A percentile compares a stretch with the other conserved stretches of the same genome.
phyloP scores from a whole-genome alignment of 2,329 filamentous ascomycete species.

The Colletotrichum australisinense region DNA sequence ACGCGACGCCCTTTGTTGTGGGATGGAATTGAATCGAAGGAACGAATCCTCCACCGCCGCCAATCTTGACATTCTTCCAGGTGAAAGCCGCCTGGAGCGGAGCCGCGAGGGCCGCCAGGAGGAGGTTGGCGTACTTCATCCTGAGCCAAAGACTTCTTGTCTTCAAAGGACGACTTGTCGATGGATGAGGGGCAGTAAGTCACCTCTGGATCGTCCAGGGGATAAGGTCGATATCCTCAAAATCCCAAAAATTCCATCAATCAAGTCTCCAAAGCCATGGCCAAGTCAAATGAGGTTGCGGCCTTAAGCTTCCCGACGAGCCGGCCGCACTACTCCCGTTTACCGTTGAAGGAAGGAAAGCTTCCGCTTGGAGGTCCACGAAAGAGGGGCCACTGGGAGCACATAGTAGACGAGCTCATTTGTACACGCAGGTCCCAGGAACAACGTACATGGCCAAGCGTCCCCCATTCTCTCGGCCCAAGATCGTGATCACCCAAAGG shows the following conservation, averaged over 20 bases:
- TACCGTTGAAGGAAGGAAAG: constrained; percentile 19
- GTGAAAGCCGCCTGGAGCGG: constrained; percentile 49
- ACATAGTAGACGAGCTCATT: background rate
- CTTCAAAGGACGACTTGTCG: background rate
- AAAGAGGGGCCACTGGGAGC: background rate
- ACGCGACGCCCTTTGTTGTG: constrained; percentile 60
- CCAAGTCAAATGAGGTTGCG: background rate
- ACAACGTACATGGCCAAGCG: background rate
- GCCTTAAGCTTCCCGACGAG: constrained; percentile 1
- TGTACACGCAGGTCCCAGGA: constrained; percentile 32
- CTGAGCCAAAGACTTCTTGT: background rate
- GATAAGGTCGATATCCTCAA: too few relatives aligned
- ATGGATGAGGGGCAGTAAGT: background rate
- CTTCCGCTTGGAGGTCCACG: constrained; percentile 14
- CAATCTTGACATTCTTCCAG: constrained; percentile 64
- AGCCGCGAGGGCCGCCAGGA: constrained; percentile 37
- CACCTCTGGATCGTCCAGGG: too few relatives aligned
- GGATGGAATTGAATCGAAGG: constrained; percentile 68
- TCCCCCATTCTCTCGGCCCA: background rate
- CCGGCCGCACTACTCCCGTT: constrained; percentile 25
- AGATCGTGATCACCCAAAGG: constrained; percentile 4
- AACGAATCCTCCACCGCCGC: constrained; percentile 69
- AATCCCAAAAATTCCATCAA: constrained; percentile 37
- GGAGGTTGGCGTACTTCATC: constrained; percentile 30
- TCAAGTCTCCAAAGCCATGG: background rate